Base-by-base conservation (phyloP, 2,329 filamentous ascomycete genomes). In the Pseudogymnoascus sp. region DNA sequence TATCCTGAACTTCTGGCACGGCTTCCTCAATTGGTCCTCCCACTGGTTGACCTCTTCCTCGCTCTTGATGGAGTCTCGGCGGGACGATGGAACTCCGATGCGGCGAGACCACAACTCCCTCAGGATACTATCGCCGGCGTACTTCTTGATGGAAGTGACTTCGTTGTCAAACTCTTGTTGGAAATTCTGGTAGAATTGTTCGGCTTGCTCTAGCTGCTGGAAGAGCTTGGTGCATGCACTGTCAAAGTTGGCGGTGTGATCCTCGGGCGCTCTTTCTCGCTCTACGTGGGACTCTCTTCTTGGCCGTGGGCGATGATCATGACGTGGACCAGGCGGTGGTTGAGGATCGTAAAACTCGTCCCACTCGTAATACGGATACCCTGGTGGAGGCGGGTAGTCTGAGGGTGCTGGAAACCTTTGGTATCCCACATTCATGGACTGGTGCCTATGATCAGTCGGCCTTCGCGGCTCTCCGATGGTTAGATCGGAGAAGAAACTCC, bases 161-260 rank as follows among this genome's bases (percentile, higher is more conserved):
- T 69, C 68, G 4, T n/a, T 38, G n/a, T 68, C 63, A 36, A 62
- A 70, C 2, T 62, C 58, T n/a, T 35, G 33, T 15, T 63, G 48
- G 27, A 71, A 68, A 10, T 60, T 41, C 5, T 61, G 63, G 62
- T 69, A 70, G 55, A 67, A 66, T 7, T 60, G 33, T 13, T 65
- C 65, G 2, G 68, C 65, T 15, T 67, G 63, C 13, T 44, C 61
- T 6, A 71, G 42, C 1, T 66, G 63, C 4, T 36, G 48, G 58
- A 61, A 59, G 5, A 69, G 59, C 33, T 63, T 63, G 5, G 27
- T n/a, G n/a, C 48, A 55, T 15, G 48, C 48, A 15, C 29, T 33
- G 5, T 31, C 48, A 55, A 55, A 55, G 48, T 55, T 33, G 48
- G n/a, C 29, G 9, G 29, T 17, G 10, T 21, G n/a, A 5, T 55